Base-by-base conservation (phyloP, 176 grass and related monocot genomes). In the Oryza nivara region DNA sequence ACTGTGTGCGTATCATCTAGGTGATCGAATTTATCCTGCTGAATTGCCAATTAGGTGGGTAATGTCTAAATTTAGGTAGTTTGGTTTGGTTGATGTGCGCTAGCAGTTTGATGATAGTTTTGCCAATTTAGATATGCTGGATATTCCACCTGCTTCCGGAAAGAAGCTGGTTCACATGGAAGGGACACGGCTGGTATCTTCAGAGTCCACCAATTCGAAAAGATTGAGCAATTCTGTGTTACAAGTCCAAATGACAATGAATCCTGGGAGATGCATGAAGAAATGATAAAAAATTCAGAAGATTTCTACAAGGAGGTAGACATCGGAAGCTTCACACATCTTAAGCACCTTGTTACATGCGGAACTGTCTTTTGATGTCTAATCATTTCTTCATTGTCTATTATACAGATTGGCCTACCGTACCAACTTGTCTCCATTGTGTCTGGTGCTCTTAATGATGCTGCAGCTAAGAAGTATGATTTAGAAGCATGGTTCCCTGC, bases 181-280 rank as follows among this genome's bases (percentile, higher is more conserved):
- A 85, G 91, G 73, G 96, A 98, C 74, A 98, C 93, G 2, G 63
- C 94, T 48, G 96, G 96, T 26, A 98, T 98, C 51, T 98, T 98
- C 83, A 92, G 96, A 80, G 96, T 95, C 14, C 96, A 98, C 23
- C 93, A 98, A 45, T 98, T 98, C 84, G 96, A 98, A 87, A 98
- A 98, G 56, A 82, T 98, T 36, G 96, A 98, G 43, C 96, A 98
- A 30, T 98, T 98, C 81, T 98, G 91, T 85, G 82, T 87, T 56
- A 98, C 96, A 15, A 90, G 69, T 69, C 96, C 96, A 22, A 91
- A 95, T 49, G 88, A 66, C 63, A 91, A 91, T 68, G 89, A 98
- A 28, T 98, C 96, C 0, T 95, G 93, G 96, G 78, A 90, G 20
- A 84, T 90, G 91, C 96, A 90, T 20, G 93, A 98, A 60, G 89